A percentile compares a stretch with the other conserved stretches of the same genome.
phyloP scores from a whole-genome alignment of 129 eudicot genomes.

The Chrysanthemum lavandulifolium region DNA sequence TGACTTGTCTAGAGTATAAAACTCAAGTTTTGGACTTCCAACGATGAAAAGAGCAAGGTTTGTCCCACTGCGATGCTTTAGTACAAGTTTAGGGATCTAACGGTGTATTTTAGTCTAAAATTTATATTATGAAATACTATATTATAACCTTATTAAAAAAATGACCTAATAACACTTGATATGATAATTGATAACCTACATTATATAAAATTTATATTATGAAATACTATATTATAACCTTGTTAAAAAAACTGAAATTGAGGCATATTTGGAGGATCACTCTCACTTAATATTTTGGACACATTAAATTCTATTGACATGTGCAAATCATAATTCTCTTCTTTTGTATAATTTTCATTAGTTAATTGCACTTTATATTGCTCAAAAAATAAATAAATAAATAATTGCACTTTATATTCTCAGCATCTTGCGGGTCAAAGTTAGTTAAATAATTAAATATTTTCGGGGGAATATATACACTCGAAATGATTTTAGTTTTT shows the following conservation, averaged over 20 bases:
- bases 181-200: no score
- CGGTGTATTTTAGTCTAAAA: no score
- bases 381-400: no score
- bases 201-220: background rate
- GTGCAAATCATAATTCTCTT: conserved; percentile 24
- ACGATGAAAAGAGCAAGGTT: no score
- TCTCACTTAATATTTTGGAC: conserved; percentile 16
- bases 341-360: background rate
- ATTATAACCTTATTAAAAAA: no score
- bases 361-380: background rate
- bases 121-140: no score
- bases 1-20: no score
- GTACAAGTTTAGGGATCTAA: no score
- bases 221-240: background rate
- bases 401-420: background rate
- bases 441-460: background rate
- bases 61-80: no score
- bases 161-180: no score
- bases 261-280: conserved; percentile 23
- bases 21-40: no score
- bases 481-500: background rate
- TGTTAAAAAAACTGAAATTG: background rate
- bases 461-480: background rate
- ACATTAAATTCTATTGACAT: conserved; percentile 23
- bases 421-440: conserved; percentile 16